A percentile compares a stretch with the other conserved stretches of the same genome.
These are phyloP conservation scores for Huntiella abstrusa DNA, from an alignment of 2,329 filamentous ascomycete genomes.

Conservation along the genomic window DNA sequence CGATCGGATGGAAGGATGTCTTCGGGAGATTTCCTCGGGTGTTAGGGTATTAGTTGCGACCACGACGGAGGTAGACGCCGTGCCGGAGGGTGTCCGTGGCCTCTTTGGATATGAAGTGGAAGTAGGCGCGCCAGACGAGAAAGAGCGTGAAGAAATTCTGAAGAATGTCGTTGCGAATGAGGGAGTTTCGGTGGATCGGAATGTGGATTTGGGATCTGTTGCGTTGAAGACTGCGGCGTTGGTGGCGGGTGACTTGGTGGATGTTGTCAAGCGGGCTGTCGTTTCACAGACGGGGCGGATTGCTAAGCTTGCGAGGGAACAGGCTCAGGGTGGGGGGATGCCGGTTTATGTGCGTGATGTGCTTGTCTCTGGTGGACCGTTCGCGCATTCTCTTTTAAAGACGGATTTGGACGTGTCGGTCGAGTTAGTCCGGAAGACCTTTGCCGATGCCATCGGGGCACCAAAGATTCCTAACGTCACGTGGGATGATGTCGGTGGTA, in stretches of 20 bases:
- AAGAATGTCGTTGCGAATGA: conserved; percentile 58
- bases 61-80: conserved; percentile 85
- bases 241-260: conserved; percentile 82
- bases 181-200: conserved; percentile 57
- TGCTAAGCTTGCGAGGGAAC: conserved; percentile 31
- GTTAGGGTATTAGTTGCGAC: conserved; percentile 77
- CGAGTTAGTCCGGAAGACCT: conserved; percentile 90
- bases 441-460: conserved; percentile 89
- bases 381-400: conserved; percentile 59
- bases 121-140: conserved; percentile 80
- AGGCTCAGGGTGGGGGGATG: conserved; percentile 16
- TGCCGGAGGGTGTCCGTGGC: conserved; percentile 74
- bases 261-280: conserved; percentile 79
- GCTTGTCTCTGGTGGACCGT: conserved; percentile 68
- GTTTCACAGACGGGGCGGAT: conserved; percentile 60
- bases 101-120: conserved; percentile 93
- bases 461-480: conserved; percentile 95
- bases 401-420: conserved; percentile 83
- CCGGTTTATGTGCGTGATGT: conserved; percentile 58
- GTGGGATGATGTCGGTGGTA: conserved; percentile 88
- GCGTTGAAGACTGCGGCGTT: conserved; percentile 91
- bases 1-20: conserved; percentile 68
- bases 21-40: conserved; percentile 68
- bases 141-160: conserved; percentile 75
- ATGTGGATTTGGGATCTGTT: conserved; percentile 67